Conservation (phyloP, 257 asterid genomes). For the Coffea eugenioides region DNA sequence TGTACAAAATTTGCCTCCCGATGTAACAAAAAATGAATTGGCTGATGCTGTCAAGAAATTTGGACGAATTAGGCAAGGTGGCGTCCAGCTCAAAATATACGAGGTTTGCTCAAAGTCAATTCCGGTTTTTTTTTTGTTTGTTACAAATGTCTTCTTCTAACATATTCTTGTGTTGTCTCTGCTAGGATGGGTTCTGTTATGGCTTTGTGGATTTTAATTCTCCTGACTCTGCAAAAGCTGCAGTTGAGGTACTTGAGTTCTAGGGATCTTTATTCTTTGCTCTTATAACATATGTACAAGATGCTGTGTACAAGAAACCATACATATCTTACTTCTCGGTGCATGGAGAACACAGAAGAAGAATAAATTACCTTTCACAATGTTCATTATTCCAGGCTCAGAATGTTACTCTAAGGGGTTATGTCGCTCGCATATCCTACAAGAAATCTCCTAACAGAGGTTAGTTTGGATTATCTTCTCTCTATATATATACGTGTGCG, state of each 20-base stretch:
- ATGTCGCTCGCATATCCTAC: slow-evolving; percentile 38
- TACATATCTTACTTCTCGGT: too few species aligned
- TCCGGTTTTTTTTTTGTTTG: neutral
- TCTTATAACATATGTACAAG: too few species aligned
- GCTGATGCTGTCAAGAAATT: slow-evolving; percentile 40
- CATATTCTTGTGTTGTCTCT: slow-evolving; percentile 4
- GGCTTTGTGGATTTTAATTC: slow-evolving; percentile 75
- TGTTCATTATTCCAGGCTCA: slow-evolving; percentile 39
- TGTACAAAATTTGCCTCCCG: slow-evolving; percentile 45
- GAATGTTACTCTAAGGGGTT: slow-evolving; percentile 39
- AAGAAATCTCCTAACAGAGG: slow-evolving; percentile 38
- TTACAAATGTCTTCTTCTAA: slow-evolving; percentile 7
- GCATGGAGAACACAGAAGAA: too few species aligned
- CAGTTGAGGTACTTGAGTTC: slow-evolving; percentile 42
- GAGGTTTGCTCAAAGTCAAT: slow-evolving; percentile 29
- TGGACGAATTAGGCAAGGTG: slow-evolving; percentile 43
- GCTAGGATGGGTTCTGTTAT: slow-evolving; percentile 66
- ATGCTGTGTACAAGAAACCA: too few species aligned
- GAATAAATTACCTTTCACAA: neutral
- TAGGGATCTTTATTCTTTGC: too few species aligned
- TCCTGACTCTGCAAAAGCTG: slow-evolving; percentile 52
- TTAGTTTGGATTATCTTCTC: slow-evolving; percentile 10
- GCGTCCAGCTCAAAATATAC: slow-evolving; percentile 42
- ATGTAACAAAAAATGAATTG: slow-evolving; percentile 42
- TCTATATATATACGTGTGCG: too few species aligned